Conservation (phyloP, 1,139 yeast species). For the Scheffersomyces illinoinensis region DNA sequence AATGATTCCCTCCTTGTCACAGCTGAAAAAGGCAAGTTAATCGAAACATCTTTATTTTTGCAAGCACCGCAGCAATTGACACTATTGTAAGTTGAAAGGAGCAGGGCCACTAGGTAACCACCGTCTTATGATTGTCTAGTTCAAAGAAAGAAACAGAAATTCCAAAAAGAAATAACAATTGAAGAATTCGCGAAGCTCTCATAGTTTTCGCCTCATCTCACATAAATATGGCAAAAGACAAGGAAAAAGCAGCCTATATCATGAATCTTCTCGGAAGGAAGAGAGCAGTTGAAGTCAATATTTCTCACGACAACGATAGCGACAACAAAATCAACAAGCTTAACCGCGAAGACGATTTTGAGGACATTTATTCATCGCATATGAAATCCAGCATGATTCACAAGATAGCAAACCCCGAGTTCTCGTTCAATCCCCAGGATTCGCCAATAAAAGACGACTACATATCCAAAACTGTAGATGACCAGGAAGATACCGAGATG, state of each 20-base stretch:
- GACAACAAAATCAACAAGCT: neutral
- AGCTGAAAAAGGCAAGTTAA: neutral
- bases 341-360: slow-evolving; percentile 1
- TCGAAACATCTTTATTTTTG: neutral
- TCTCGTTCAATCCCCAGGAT: slow-evolving; percentile 4
- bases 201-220: neutral
- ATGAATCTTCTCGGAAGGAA: neutral
- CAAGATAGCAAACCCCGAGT: slow-evolving; percentile 1
- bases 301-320: neutral
- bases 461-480: slow-evolving; percentile 12
- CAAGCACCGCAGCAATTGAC: neutral
- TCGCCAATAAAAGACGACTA: slow-evolving; percentile 9
- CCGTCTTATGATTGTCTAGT: neutral
- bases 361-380: slow-evolving; percentile 2
- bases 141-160: neutral
- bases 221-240: neutral
- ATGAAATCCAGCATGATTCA: slow-evolving; percentile 5
- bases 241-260: neutral
- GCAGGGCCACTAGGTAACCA: slow-evolving; percentile 5
- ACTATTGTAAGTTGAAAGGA: slow-evolving; percentile 5
- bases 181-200: slow-evolving; percentile 2
- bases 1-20: neutral
- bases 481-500: slow-evolving; percentile 13
- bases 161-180: neutral
- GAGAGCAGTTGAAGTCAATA: neutral